Evolutionary conservation across 129 eudicot genomes (phyloP).

Genomic region (Centaurea solstitialis): DNA sequence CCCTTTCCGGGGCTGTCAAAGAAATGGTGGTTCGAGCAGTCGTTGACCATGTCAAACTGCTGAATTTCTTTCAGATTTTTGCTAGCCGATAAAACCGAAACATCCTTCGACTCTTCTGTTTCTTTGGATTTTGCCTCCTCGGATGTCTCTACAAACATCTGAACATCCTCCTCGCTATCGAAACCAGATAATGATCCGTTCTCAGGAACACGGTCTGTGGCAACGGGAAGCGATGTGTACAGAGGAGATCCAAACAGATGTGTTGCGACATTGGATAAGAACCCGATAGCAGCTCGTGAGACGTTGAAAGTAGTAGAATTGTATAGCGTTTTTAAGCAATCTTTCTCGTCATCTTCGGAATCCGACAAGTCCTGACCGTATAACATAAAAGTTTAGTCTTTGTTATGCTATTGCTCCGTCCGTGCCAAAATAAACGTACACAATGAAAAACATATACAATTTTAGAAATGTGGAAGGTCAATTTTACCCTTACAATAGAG

Average conservation of each 20-base stretch:
- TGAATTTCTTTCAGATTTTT: slow-evolving; percentile 27
- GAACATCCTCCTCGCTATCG: slow-evolving; percentile 32
- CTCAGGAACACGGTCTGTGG: slow-evolving; percentile 23
- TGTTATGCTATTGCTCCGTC: neutral
- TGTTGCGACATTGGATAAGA: slow-evolving; percentile 52
- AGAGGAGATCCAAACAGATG: slow-evolving; percentile 49
- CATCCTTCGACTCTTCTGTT: slow-evolving; percentile 18
- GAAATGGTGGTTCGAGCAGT: slow-evolving; percentile 81
- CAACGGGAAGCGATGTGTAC: slow-evolving; percentile 35
- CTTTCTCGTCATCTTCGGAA: slow-evolving; percentile 31
- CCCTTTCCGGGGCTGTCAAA: slow-evolving; percentile 51
- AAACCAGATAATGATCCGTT: slow-evolving; percentile 10
- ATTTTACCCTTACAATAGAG: too few relatives aligned
- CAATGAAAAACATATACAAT: neutral
- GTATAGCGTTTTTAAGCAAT: slow-evolving; percentile 34
- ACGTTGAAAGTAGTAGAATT: slow-evolving; percentile 36
- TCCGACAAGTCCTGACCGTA: slow-evolving; percentile 47
- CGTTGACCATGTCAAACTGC: slow-evolving; percentile 76
- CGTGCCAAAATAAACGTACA: neutral
- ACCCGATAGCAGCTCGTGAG: slow-evolving; percentile 63
- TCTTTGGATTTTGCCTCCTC: slow-evolving; percentile 23
- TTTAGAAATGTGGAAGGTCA: too few relatives aligned
- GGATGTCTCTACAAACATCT: slow-evolving; percentile 27
- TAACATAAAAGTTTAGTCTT: slow-evolving; percentile 6
- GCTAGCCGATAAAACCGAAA: slow-evolving; percentile 21